A percentile compares a stretch with the other conserved stretches of the same genome.
phyloP scores from a whole-genome alignment of 768 basidiomycete genomes.

The Paxillus rubicundulus region DNA sequence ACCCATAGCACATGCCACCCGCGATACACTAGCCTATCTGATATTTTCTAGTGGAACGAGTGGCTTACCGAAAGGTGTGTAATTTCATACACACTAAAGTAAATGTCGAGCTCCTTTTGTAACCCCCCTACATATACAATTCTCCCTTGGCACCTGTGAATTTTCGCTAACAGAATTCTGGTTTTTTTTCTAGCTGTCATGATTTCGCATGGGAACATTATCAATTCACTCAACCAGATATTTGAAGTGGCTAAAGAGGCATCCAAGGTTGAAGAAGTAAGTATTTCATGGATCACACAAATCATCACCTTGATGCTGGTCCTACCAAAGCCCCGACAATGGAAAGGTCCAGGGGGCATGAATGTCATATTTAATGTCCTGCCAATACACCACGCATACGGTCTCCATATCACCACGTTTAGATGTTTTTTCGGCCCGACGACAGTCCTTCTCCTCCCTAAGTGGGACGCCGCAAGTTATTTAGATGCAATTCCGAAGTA shows the following conservation, averaged over 20 bases:
- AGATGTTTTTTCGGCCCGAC: conserved; percentile 43
- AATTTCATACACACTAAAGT: background rate
- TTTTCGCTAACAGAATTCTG: conserved; percentile 3
- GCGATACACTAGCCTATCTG: conserved; percentile 63
- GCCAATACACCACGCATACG: conserved; percentile 69
- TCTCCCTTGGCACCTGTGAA: background rate
- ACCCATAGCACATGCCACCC: conserved; percentile 43
- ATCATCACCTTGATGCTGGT: background rate
- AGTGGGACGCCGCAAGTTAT: conserved; percentile 55
- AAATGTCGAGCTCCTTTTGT: background rate
- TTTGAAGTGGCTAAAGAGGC: conserved; percentile 30
- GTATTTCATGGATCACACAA: conserved; percentile 7
- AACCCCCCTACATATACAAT: no score
- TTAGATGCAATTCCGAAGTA: conserved; percentile 60
- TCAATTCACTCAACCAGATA: conserved; percentile 42
- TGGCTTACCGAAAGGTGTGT: conserved; percentile 68
- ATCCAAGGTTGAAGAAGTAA: conserved; percentile 39
- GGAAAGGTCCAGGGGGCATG: conserved; percentile 41
- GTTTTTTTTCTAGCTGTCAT: conserved; percentile 50
- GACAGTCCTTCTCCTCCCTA: conserved; percentile 54
- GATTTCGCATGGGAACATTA: conserved; percentile 67
- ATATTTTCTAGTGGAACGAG: conserved; percentile 79
- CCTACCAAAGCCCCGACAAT: conserved; percentile 35
- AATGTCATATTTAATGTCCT: conserved; percentile 56
- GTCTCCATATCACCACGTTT: conserved; percentile 51